Percentiles rank a stretch among this genome's conserved stretches.
Conservation (phyloP, 2,329 filamentous ascomycete genomes). For the Calonectria pteridis region DNA sequence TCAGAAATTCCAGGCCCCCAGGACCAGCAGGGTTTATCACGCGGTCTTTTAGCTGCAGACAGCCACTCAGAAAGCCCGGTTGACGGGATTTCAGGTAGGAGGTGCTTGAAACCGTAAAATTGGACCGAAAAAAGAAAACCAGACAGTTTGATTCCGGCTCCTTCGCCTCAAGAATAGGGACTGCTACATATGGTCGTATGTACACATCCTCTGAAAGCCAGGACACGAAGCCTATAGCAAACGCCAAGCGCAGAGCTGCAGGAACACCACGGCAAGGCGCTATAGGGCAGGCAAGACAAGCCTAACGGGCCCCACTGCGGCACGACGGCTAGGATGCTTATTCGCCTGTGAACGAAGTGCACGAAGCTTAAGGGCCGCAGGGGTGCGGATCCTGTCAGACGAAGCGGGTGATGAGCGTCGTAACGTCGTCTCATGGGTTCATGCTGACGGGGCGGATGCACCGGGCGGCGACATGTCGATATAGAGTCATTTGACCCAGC, state of each 20-base stretch:
- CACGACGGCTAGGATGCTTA: background rate
- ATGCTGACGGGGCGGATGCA: background rate
- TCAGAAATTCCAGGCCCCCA: background rate
- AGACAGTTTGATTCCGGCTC: background rate
- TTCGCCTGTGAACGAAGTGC: background rate
- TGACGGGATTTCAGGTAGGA: background rate
- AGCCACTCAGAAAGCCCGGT: background rate
- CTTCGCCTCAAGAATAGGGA: background rate
- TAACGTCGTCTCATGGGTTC: background rate
- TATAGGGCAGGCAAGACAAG: background rate
- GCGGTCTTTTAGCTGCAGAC: constrained; percentile 9
- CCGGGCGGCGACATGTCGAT: background rate
- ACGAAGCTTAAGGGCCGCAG: background rate
- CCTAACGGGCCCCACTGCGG: background rate
- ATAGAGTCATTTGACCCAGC: background rate
- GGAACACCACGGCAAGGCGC: background rate
- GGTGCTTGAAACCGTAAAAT: background rate
- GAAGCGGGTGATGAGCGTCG: background rate
- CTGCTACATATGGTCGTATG: background rate
- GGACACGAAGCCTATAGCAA: background rate
- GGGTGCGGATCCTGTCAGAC: constrained; percentile 3
- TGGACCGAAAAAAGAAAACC: background rate
- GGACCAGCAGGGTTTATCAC: background rate
- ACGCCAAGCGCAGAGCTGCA: background rate
- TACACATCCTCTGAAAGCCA: too few relatives aligned